Percentiles rank a stretch among this genome's conserved stretches.
Evolutionary conservation across 1,284 basidiomycete genomes (phyloP).

Genomic region (Puccinia sorghi): DNA sequence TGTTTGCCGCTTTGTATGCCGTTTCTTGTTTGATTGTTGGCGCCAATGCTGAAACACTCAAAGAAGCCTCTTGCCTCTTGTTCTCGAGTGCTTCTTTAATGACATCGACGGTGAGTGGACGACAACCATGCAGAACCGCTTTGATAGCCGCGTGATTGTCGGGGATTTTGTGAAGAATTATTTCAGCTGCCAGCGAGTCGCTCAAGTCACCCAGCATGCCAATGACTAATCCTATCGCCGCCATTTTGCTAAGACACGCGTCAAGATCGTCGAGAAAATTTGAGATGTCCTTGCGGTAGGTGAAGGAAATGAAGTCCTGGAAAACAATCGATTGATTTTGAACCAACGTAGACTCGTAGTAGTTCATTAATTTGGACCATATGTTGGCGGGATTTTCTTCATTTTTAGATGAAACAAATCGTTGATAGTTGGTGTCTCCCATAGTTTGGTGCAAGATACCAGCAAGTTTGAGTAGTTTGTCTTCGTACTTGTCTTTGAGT

Average conservation of each 20-base stretch:
- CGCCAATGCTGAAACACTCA: too few species aligned
- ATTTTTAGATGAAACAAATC: not conserved
- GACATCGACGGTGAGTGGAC: not conserved
- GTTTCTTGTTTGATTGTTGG: not conserved
- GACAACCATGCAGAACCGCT: not conserved
- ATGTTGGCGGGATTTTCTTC: not conserved
- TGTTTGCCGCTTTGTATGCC: too few species aligned
- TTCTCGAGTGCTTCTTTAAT: not conserved
- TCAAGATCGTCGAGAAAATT: not conserved
- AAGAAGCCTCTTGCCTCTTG: not conserved
- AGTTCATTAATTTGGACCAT: not conserved
- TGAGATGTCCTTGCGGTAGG: not conserved
- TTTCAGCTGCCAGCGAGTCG: not conserved
- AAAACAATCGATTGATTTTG: not conserved
- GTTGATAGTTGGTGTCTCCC: not conserved
- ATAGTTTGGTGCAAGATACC: slow-evolving; percentile 3
- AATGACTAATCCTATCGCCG: not conserved
- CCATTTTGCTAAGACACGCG: not conserved
- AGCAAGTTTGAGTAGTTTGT: not conserved
- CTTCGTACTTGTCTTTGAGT: not conserved
- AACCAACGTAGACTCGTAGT: not conserved
- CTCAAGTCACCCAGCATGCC: not conserved
- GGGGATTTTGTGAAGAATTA: not conserved
- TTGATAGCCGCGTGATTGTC: not conserved
- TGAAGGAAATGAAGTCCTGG: not conserved